Evolutionary conservation across 2,329 filamentous ascomycete species (phyloP).

Genomic region (Chaetomiaceae sp.): DNA sequence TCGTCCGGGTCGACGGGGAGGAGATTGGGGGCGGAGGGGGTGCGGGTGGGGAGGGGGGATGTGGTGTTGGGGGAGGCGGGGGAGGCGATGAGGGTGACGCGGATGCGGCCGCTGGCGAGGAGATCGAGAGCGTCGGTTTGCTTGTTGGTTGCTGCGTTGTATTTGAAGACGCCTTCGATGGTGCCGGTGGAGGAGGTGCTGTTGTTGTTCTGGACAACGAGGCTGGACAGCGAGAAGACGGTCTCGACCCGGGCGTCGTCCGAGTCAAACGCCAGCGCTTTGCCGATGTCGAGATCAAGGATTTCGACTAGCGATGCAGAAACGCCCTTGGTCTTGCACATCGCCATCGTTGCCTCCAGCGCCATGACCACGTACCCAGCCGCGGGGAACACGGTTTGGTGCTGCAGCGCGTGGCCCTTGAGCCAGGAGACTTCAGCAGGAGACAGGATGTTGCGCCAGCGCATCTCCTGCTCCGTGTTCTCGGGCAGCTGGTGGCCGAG

Average conservation of each 20-base stretch:
- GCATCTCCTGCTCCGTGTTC: background rate
- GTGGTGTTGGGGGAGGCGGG: too few relatives aligned
- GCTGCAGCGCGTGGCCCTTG: constrained; percentile 31
- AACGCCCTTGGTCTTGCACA: background rate
- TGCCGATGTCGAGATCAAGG: constrained; percentile 16
- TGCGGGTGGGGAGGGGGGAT: background rate
- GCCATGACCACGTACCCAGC: constrained; percentile 39
- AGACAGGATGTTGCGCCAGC: constrained; percentile 16
- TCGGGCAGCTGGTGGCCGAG: background rate
- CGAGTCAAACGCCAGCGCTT: constrained; percentile 11
- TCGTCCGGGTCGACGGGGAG: background rate
- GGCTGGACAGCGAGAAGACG: background rate
- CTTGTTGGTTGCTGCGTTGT: background rate
- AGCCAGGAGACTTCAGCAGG: constrained; percentile 30
- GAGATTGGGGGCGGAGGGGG: background rate
- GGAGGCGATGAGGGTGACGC: background rate
- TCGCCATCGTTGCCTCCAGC: constrained; percentile 33
- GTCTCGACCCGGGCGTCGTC: constrained; percentile 10
- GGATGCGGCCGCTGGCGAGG: background rate
- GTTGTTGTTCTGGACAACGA: background rate
- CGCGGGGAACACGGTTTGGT: constrained; percentile 34
- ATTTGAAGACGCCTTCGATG: background rate
- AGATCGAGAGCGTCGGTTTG: background rate
- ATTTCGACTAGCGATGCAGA: background rate
- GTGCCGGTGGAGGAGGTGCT: background rate